Conservation (phyloP, 2,329 filamentous ascomycete genomes). For the Lachnellula willkommii region DNA sequence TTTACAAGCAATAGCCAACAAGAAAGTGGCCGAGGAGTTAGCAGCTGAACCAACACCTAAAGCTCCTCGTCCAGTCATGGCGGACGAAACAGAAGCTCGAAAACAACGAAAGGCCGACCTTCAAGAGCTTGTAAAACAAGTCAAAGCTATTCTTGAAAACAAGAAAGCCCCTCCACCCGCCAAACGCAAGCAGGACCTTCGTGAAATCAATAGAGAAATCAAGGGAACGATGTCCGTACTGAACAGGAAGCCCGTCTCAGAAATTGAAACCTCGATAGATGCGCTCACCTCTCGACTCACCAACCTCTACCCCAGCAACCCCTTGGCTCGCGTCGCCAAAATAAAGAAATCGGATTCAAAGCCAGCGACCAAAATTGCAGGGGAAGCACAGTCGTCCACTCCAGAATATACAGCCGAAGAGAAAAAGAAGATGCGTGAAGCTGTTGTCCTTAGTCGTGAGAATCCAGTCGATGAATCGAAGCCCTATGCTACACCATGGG, state of each 20-base stretch:
- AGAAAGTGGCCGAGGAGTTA: conserved; percentile 24
- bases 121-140: conserved; percentile 30
- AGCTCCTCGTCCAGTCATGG: conserved; percentile 12
- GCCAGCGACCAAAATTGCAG: no score
- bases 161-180: conserved; percentile 51
- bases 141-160: conserved; percentile 49
- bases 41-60: conserved; percentile 4
- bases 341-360: no score
- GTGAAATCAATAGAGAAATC: conserved; percentile 59
- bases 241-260: conserved; percentile 44
- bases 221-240: conserved; percentile 31
- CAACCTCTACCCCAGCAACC: neutral
- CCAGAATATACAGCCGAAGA: conserved; percentile 38
- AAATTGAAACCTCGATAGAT: conserved; percentile 41
- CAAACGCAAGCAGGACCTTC: conserved; percentile 70
- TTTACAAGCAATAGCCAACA: conserved; percentile 19
- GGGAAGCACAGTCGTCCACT: no score
- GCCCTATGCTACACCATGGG: conserved; percentile 89
- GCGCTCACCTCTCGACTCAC: conserved; percentile 48
- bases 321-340: neutral
- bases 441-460: conserved; percentile 43
- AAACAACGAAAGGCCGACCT: conserved; percentile 24
- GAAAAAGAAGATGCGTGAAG: conserved; percentile 11
- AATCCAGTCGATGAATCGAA: conserved; percentile 74
- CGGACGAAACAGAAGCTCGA: conserved; percentile 28